Conservation (phyloP, 2,329 filamentous ascomycete genomes). For the Diplodia corticola region DNA sequence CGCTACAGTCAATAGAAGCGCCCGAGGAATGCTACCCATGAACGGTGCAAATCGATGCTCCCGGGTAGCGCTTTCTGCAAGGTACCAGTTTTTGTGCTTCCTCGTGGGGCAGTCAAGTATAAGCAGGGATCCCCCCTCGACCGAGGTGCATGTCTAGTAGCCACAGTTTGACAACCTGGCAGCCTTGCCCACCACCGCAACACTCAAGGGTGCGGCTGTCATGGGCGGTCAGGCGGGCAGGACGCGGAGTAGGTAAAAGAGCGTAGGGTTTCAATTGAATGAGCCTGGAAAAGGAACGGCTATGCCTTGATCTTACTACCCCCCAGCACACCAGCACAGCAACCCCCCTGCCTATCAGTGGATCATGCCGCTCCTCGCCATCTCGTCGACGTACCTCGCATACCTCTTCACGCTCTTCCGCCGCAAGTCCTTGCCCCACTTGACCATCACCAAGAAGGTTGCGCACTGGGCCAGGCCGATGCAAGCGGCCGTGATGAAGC, state of each 20-base stretch:
- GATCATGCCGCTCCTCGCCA: conserved; percentile 20
- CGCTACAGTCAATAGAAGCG: too few relatives aligned
- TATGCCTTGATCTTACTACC: not conserved
- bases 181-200: too few relatives aligned
- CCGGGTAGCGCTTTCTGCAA: not conserved
- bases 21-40: not conserved
- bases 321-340: too few relatives aligned
- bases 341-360: not conserved
- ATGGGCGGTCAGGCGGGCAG: too few relatives aligned
- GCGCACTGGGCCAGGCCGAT: conserved; percentile 44
- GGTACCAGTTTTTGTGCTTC: not conserved
- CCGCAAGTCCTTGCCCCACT: conserved; percentile 50
- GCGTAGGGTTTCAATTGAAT: not conserved
- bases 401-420: conserved; percentile 42
- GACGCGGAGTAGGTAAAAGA: not conserved
- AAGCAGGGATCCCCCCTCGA: not conserved
- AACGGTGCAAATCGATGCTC: not conserved
- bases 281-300: too few relatives aligned
- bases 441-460: conserved; percentile 48
- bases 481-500: conserved; percentile 47
- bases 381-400: conserved; percentile 39
- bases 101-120: not conserved
- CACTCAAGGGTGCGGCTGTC: too few relatives aligned
- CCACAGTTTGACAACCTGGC: too few relatives aligned
- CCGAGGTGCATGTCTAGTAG: too few relatives aligned